Evolutionary conservation across 1,284 basidiomycete genomes (phyloP).

Genomic region (Puccinia polysora): DNA sequence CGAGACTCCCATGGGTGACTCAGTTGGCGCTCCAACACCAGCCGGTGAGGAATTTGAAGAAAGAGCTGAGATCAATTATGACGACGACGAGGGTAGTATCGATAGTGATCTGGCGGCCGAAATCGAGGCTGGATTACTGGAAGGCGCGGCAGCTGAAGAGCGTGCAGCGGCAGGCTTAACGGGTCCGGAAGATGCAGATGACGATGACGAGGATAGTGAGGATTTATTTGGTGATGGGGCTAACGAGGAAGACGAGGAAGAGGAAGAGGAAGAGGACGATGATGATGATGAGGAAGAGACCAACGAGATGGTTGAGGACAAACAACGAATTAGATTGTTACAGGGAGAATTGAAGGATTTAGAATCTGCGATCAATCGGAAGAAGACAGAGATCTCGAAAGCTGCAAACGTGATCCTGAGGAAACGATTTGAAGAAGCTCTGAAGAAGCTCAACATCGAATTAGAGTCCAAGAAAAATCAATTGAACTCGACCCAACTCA

Average conservation of each 20-base stretch:
- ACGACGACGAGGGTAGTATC: conserved; percentile 62
- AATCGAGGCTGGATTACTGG: conserved; percentile 48
- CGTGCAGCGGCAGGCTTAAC: conserved; percentile 42
- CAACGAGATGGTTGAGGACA: conserved; percentile 27
- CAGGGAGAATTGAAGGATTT: conserved; percentile 84
- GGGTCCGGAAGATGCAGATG: conserved; percentile 46
- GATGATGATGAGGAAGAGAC: conserved; percentile 41
- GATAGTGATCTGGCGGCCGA: conserved; percentile 51
- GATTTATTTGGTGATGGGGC: conserved; percentile 49
- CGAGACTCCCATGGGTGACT: conserved; percentile 51
- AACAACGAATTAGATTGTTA: conserved; percentile 56
- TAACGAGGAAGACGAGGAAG: conserved; percentile 47
- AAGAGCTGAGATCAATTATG: conserved; percentile 51
- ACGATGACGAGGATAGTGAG: conserved; percentile 48
- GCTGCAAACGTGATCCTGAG: conserved; percentile 70
- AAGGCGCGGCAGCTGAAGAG: conserved; percentile 42
- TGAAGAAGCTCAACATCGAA: conserved; percentile 34
- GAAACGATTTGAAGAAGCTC: conserved; percentile 37
- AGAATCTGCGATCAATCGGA: conserved; percentile 79
- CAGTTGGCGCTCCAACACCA: conserved; percentile 36
- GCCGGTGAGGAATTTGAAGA: conserved; percentile 43
- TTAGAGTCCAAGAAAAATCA: conserved; percentile 36
- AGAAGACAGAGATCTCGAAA: conserved; percentile 75
- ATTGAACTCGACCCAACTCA: conserved; percentile 27
- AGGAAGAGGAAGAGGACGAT: conserved; percentile 46